A percentile compares a stretch with the other conserved stretches of the same genome.
These are phyloP conservation scores for Septoria petroselini DNA, from an alignment of 2,329 filamentous ascomycete species.

Conservation along the genomic window DNA sequence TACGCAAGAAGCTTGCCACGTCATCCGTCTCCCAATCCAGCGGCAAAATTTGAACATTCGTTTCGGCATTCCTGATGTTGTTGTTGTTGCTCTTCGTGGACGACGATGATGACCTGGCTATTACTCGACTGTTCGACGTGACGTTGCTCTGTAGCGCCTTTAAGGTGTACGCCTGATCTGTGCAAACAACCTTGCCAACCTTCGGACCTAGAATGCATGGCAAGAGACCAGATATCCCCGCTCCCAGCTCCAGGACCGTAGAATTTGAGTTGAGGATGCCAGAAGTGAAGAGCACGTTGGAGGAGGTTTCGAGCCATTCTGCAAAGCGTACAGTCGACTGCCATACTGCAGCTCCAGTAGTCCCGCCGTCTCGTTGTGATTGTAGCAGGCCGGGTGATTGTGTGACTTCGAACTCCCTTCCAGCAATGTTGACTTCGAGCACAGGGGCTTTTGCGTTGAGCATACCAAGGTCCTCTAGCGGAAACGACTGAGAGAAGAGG, in stretches of 20 bases:
- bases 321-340: constrained; percentile 82
- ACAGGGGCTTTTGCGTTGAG: constrained; percentile 66
- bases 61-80: no score
- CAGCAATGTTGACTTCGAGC: constrained; percentile 56
- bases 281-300: constrained; percentile 61
- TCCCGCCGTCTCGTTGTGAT: constrained; percentile 69
- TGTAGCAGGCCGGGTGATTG: constrained; percentile 82
- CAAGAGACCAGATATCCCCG: constrained; percentile 78
- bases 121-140: constrained; percentile 51
- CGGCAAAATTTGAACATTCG: constrained; percentile 28
- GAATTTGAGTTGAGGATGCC: constrained; percentile 55
- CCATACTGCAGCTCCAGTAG: constrained; percentile 82
- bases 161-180: constrained; percentile 83
- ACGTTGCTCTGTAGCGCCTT: constrained; percentile 76
- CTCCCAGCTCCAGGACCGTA: constrained; percentile 76
- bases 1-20: constrained; percentile 47
- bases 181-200: constrained; percentile 68
- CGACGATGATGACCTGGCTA: not conserved
- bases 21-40: constrained; percentile 79
- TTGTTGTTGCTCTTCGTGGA: constrained; percentile 2
- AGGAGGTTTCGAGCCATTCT: constrained; percentile 66
- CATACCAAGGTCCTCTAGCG: constrained; percentile 78
- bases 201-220: constrained; percentile 64
- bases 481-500: constrained; percentile 73
- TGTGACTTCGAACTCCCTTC: constrained; percentile 68